Evolutionary conservation across 2,329 filamentous ascomycete genomes (phyloP), one percentile per base, ranked within the genome.

Genomic region (Monosporascus sp.): DNA sequence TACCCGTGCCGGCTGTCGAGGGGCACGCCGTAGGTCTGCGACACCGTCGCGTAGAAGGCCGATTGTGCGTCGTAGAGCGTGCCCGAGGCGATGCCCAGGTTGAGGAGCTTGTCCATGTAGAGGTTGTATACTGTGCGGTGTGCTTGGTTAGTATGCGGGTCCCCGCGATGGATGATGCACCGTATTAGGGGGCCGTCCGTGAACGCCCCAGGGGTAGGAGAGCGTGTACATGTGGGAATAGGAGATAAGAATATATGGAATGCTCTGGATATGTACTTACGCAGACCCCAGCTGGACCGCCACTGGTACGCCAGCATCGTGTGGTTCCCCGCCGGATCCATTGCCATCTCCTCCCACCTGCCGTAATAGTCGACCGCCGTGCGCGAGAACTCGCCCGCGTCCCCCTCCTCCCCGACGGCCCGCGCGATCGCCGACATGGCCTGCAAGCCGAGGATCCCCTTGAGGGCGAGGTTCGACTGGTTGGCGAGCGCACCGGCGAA

Each of bases 391-490:
- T 82, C 74, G 37, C 78, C 71, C 37, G 77, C 80, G 60, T 89
- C 86, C 6, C 72, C 71, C 0, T 71, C 65, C 20, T 84, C 73
- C 44, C 78, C 84, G 43, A 82, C 73, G 7, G 86, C 68, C 37
- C 77, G 74, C 1, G 87, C 77, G 15, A 65, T 59, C 3, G 57
- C 81, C 59, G 83, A 83, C 85, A 91, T 91, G 24, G 88, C 88
- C 65, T 85, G 84, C 68, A 93, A 87, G 22, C 88, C 88, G 49
- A 92, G 78, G 57, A 91, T 90, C 20, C 88, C 88, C 65, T 92
- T 92, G 49, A 92, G 72, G 0, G 88, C 88, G 20, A 90, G 74
- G 63, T 90, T 90, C 0, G 86, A 89, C 65, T 89, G 86, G 51
- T 89, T 80, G 14, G 82, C 80, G 26, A 89, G 74, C 75, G 82